These are phyloP conservation scores for Colletotrichum chlorophyti DNA, from an alignment of 2,329 filamentous ascomycete species.

Conservation along the genomic window DNA sequence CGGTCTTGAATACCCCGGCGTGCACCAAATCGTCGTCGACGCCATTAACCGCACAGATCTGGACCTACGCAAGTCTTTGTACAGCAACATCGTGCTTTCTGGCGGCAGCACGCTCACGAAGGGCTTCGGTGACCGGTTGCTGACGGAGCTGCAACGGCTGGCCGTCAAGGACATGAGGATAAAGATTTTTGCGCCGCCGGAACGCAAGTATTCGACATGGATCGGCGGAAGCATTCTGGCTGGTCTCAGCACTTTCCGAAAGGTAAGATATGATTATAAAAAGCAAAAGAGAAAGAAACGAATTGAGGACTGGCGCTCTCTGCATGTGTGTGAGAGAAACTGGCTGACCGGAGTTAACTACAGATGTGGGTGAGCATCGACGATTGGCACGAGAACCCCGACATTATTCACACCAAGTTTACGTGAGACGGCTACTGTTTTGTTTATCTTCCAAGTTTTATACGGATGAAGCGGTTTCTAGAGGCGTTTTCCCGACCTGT, in stretches of 20 bases:
- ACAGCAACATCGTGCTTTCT: slow-evolving; percentile 96
- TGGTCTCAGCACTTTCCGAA: slow-evolving; percentile 96
- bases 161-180: slow-evolving; percentile 99
- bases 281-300: too few species aligned
- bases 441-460: too few species aligned
- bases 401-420: slow-evolving; percentile 98
- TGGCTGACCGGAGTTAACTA: too few species aligned
- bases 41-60: slow-evolving; percentile 94
- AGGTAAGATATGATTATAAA: slow-evolving; percentile 67
- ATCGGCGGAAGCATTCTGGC: slow-evolving; percentile 98
- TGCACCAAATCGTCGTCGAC: slow-evolving; percentile 98
- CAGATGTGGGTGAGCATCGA: slow-evolving; percentile 99
- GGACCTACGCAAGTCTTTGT: slow-evolving; percentile 91
- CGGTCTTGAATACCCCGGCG: slow-evolving; percentile 92
- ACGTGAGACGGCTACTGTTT: slow-evolving; percentile 59
- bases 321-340: neutral
- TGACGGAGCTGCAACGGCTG: slow-evolving; percentile 90
- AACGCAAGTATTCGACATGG: slow-evolving; percentile 99
- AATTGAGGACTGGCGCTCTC: too few species aligned
- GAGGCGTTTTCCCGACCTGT: neutral
- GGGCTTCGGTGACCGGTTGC: slow-evolving; percentile 91
- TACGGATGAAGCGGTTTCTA: neutral
- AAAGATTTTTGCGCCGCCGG: slow-evolving; percentile 97
- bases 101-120: slow-evolving; percentile 96
- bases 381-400: slow-evolving; percentile 99